Evolutionary conservation across 192 early-diverging fungal species (phyloP).

Genomic region (Coemansia brasiliensis): DNA sequence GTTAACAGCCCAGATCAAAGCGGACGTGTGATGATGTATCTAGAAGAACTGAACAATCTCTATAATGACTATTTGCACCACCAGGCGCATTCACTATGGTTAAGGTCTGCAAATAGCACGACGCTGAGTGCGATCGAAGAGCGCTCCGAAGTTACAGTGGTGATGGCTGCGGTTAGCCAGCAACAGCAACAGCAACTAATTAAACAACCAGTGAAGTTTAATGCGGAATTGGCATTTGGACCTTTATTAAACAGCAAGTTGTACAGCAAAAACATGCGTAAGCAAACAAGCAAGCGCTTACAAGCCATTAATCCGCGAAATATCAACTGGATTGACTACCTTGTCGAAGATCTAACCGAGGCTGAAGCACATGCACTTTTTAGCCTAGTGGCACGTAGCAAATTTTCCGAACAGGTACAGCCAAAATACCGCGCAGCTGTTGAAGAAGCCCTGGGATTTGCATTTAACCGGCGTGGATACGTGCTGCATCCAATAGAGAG

Average conservation of each 20-base stretch:
- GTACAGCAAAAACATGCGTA: conserved; percentile 6
- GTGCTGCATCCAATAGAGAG: conserved; percentile 30
- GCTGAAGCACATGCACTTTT: conserved; percentile 26
- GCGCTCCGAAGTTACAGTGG: neutral
- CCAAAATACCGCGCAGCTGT: conserved; percentile 20
- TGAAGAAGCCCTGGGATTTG: conserved; percentile 47
- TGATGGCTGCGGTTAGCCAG: conserved; percentile 7
- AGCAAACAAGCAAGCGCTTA: neutral
- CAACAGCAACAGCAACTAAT: conserved; percentile 12
- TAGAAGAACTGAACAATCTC: conserved; percentile 26
- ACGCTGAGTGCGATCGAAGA: neutral
- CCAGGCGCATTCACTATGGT: conserved; percentile 4
- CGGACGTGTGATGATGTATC: conserved; percentile 25
- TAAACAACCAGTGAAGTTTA: neutral
- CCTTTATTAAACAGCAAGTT: conserved; percentile 14
- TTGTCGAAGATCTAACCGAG: conserved; percentile 25
- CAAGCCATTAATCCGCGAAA: conserved; percentile 19
- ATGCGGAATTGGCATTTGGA: conserved; percentile 1
- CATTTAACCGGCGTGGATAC: conserved; percentile 31
- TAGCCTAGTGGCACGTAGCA: conserved; percentile 27
- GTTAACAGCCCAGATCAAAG: conserved; percentile 8
- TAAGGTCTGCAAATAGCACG: conserved; percentile 22
- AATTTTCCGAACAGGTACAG: conserved; percentile 10
- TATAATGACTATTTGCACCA: conserved; percentile 16
- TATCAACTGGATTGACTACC: conserved; percentile 43